Evolutionary conservation across 805 yeast genomes (phyloP).

Genomic region (Wickerhamomyces hampshirensis): DNA sequence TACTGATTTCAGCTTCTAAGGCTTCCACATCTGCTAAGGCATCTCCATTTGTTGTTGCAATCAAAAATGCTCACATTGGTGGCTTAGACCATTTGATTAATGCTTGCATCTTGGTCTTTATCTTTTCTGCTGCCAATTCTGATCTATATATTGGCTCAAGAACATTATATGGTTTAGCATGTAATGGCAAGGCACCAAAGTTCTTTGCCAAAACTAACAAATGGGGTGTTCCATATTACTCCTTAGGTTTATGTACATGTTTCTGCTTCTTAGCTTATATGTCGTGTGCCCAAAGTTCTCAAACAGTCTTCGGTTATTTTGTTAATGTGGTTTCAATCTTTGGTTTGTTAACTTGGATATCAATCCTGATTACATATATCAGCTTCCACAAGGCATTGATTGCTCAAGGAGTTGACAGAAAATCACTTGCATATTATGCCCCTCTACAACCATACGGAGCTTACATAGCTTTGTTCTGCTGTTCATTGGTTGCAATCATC

Average conservation of each 20-base stretch:
- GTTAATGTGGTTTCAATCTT: slow-evolving; percentile 75
- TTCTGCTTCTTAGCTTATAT: slow-evolving; percentile 69
- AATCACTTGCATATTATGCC: slow-evolving; percentile 52
- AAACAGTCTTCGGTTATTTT: slow-evolving; percentile 59
- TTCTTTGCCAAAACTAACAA: slow-evolving; percentile 60
- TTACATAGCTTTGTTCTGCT: slow-evolving; percentile 49
- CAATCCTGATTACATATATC: slow-evolving; percentile 63
- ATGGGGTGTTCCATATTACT: slow-evolving; percentile 65
- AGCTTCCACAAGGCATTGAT: slow-evolving; percentile 59
- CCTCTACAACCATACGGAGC: slow-evolving; percentile 70
- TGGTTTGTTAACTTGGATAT: slow-evolving; percentile 71
- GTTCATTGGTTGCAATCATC: slow-evolving; percentile 51
- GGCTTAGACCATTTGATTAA: slow-evolving; percentile 74
- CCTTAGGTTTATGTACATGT: slow-evolving; percentile 41
- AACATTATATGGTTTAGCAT: slow-evolving; percentile 65
- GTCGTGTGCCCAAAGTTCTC: slow-evolving; percentile 55
- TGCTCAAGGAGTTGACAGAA: slow-evolving; percentile 61
- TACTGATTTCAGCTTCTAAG: slow-evolving; percentile 44
- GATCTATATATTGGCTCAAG: slow-evolving; percentile 76
- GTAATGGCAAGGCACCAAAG: slow-evolving; percentile 70
- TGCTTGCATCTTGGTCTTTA: slow-evolving; percentile 71
- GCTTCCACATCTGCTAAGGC: slow-evolving; percentile 57
- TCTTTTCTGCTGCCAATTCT: slow-evolving; percentile 78
- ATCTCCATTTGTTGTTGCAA: slow-evolving; percentile 83
- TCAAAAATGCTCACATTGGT: slow-evolving; percentile 55